Evolutionary conservation across 2,329 filamentous ascomycete species (phyloP), one percentile per base, ranked within the genome.

Genomic region (Zasmidium angulare): DNA sequence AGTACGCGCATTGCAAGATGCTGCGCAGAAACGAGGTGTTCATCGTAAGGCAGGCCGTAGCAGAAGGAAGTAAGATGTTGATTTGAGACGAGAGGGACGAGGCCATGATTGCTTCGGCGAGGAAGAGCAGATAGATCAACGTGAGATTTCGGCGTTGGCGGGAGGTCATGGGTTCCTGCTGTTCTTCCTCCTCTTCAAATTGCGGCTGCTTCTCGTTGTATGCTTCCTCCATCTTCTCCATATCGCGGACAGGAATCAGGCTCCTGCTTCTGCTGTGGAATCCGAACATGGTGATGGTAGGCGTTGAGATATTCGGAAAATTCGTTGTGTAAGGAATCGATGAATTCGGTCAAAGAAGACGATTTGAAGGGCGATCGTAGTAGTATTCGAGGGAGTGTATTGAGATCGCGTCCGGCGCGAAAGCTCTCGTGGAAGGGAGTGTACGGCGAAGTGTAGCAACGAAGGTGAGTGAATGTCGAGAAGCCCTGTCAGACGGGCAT

Each of bases 41-140:
- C 43, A 79, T 73, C 54, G 72, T 76, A 47, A 76, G 75, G 63
- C 78, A 81, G 56, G 72, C 76, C 26, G 78, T 72, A 22, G 76
- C 71, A n/a, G 76, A 76, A 2, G 75, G 74, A 23, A 79, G 69
- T 19, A 80, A 73, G 69, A 80, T 76, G 60, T 77, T 75, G 43
- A 81, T 75, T 59, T 80, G 78, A 14, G 78, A 75, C 51, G 79
- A 77, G 6, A 80, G 72, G 54, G 76, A 78, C n/a, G 78, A 78
- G 23, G 78, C 75, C 75, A 81, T 79, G 66, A 81, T 78, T 71
- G 78, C 78, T 70, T 81, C 79, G 6, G 78, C 78, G n/a, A 81
- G 71, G 58, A 79, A 79, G 23, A 80, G 66, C 23, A 79, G 67
- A 64, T 79, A 80, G 50, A 80, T 76, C 62, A 80, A 70, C 55